Base-by-base conservation (phyloP, 208 protist genomes). In the Jaenimonas drosophilae region DNA sequence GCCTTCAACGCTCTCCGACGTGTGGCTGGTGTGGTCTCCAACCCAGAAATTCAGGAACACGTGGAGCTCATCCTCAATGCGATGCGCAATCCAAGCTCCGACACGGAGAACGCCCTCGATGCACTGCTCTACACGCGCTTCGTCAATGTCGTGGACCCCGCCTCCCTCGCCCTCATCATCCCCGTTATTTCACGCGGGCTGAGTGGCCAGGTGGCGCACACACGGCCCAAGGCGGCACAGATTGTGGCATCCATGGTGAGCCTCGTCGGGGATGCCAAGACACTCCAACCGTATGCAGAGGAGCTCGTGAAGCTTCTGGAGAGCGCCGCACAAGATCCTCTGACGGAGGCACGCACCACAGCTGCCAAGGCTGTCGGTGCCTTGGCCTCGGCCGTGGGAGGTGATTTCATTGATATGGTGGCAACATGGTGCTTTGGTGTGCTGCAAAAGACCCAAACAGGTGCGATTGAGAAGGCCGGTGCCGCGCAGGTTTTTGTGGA, bases 51-150 rank as follows among this genome's bases (percentile, higher is more conserved):
- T 41, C 64, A 79, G 27, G 75, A 88, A 59, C 87, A 96, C 57
- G 82, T 95, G 9, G 76, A 92, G 44, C 47, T 88, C 0, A 88
- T 97, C 44, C 67, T 96, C 6, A 56, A 67, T 33, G 92, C 92
- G 21, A 70, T 96, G 62, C 71, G 85, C 23, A 82, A 73, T 19
- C 92, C 92, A 4, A 89, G 75, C 56, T 82, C 74, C 9, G 78
- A 96, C 30, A 95, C 84, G 24, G 82, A 95, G 47, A 59, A 64
- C 36, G 89, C 89, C 9, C 77, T 97, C 11, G 88, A 96, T 37
- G 81, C 88, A 27, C 75, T 97, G 43, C 77, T 96, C 48, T 94
- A 93, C 70, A 96, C 89, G 17, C 81, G 88, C 30, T 97, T 96
- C 64, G 64, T 82, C 28, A 94, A 96, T 54, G 70, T 82, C 31